A percentile compares a stretch with the other conserved stretches of the same genome.
Conservation (phyloP, 441 rosid species). For the Erysimum cheiri region DNA sequence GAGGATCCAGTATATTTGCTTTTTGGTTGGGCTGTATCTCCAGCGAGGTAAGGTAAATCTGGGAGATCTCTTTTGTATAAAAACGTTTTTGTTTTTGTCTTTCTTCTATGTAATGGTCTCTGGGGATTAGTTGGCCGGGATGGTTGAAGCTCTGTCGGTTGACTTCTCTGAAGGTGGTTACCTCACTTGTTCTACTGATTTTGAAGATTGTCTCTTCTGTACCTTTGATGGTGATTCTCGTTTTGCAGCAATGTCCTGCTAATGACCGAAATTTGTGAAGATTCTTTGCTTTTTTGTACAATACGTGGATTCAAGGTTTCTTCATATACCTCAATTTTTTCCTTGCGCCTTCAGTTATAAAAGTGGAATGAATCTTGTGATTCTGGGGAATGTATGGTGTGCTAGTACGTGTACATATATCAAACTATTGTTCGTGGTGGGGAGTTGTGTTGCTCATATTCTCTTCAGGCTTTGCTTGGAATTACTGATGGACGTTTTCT, state of each 20-base stretch:
- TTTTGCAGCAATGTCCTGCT: not conserved
- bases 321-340: not conserved
- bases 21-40: not conserved
- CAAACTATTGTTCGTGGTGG: not conserved
- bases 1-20: not conserved
- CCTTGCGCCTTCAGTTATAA: not conserved
- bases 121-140: conserved; percentile 7
- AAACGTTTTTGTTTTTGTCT: not conserved
- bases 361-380: not conserved
- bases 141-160: conserved; percentile 15
- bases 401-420: not conserved
- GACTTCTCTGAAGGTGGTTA: not conserved
- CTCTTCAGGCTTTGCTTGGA: not conserved
- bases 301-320: not conserved
- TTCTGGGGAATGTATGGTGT: not conserved
- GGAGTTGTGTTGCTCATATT: not conserved
- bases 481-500: not conserved
- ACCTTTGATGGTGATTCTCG: not conserved
- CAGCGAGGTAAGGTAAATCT: not conserved
- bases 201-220: not conserved
- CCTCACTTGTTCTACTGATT: not conserved
- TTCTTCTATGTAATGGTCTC: conserved; percentile 4
- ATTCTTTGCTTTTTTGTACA: not conserved
- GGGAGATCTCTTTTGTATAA: not conserved
- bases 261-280: not conserved